These are phyloP conservation scores for Microstroma glucosiphilum DNA, from an alignment of 1,284 basidiomycete genomes.

Conservation along the genomic window DNA sequence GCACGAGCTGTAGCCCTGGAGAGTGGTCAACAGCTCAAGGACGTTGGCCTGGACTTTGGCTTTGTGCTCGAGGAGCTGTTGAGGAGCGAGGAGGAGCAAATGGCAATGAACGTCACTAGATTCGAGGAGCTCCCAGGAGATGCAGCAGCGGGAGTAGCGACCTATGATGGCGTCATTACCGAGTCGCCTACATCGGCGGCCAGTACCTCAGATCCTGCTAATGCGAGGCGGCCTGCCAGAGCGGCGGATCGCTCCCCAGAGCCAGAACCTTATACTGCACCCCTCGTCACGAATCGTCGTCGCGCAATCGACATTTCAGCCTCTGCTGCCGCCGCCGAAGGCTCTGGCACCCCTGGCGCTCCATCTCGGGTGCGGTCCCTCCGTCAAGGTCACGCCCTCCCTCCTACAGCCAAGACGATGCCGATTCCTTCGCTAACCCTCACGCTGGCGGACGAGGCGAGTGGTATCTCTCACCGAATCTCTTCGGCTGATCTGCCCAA, in stretches of 20 bases:
- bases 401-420: not conserved
- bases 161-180: not conserved
- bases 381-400: not conserved
- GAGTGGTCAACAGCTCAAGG: constrained; percentile 33
- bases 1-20: constrained; percentile 10
- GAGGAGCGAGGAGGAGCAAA: constrained; percentile 7
- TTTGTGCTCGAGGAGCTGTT: constrained; percentile 25
- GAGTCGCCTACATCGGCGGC: not conserved
- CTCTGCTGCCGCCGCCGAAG: not conserved
- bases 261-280: not conserved
- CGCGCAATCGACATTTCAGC: not conserved
- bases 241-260: not conserved
- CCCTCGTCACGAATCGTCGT: not conserved
- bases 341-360: not conserved
- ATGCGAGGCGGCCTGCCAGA: not conserved
- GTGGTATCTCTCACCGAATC: constrained; percentile 7
- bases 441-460: constrained; percentile 8
- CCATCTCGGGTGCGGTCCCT: not conserved
- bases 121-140: not conserved
- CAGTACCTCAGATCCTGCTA: not conserved
- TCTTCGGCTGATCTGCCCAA: constrained; percentile 8
- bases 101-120: not conserved
- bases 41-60: constrained; percentile 33
- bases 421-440: not conserved
- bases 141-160: not conserved